Conservation (phyloP, 352 stramenopile genomes). For the Phytophthora rubi region DNA sequence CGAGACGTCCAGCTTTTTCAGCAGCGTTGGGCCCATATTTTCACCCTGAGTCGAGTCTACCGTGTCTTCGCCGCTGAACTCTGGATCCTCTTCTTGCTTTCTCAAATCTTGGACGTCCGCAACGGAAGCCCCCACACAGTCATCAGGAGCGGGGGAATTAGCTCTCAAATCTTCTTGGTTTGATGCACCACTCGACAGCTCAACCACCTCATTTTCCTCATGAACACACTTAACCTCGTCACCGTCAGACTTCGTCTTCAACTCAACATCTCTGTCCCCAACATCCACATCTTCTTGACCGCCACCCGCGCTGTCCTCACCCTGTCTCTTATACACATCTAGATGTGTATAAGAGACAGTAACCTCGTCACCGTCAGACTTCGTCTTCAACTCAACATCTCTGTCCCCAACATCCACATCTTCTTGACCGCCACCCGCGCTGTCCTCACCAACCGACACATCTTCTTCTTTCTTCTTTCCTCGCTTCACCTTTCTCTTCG, state of each 20-base stretch:
- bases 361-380: constrained; percentile 1
- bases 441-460: neutral
- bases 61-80: neutral
- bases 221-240: constrained; percentile 4
- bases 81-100: neutral
- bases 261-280: neutral
- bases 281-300: neutral
- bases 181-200: neutral
- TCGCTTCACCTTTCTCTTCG: constrained; percentile 27
- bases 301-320: neutral
- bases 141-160: constrained; percentile 4
- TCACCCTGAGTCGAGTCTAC: neutral
- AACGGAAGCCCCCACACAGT: constrained; percentile 5
- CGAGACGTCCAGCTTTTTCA: constrained; percentile 21
- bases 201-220: neutral
- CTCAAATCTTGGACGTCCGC: neutral
- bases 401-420: neutral
- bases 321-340: too few species aligned
- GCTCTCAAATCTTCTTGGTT: constrained; percentile 27
- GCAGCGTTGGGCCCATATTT: neutral
- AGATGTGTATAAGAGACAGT: too few species aligned
- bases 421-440: neutral
- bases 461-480: constrained; percentile 2
- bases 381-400: neutral
- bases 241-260: neutral